A percentile compares a stretch with the other conserved stretches of the same genome.
These are phyloP conservation scores for Danielozyma ontarioensis DNA, from an alignment of 805 yeast genomes.

Conservation along the genomic window DNA sequence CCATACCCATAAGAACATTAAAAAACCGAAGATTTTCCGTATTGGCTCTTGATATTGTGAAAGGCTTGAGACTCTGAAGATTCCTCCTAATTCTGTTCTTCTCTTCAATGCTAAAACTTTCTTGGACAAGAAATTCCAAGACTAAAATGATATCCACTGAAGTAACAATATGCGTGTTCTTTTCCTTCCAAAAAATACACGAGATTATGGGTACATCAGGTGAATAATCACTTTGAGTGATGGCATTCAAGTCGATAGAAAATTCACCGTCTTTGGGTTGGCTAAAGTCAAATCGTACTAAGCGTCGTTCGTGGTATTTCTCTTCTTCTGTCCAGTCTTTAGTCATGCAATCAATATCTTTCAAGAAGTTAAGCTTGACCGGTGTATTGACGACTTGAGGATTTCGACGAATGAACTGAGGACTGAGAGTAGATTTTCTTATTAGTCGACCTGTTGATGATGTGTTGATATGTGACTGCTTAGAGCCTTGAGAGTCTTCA, in stretches of 20 bases:
- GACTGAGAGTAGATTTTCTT: constrained; percentile 20
- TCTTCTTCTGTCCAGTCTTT: constrained; percentile 46
- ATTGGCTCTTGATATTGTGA: constrained; percentile 49
- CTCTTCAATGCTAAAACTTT: constrained; percentile 57
- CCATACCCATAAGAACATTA: constrained; percentile 51
- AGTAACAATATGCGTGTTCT: constrained; percentile 47
- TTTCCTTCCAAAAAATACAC: constrained; percentile 55
- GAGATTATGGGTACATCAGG: constrained; percentile 44
- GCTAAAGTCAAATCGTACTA: constrained; percentile 41
- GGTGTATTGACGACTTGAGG: constrained; percentile 19
- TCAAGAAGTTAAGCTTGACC: constrained; percentile 20
- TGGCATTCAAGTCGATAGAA: constrained; percentile 32
- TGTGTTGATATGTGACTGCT: too few relatives aligned
- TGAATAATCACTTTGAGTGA: constrained; percentile 29
- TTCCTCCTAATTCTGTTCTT: constrained; percentile 66
- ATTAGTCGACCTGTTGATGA: too few relatives aligned
- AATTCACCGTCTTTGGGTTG: constrained; percentile 29
- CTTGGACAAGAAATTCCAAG: constrained; percentile 52
- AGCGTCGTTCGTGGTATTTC: constrained; percentile 35
- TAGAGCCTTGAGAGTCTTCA: too few relatives aligned
- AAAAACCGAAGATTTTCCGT: constrained; percentile 21
- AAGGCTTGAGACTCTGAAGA: constrained; percentile 57
- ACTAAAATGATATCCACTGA: constrained; percentile 59
- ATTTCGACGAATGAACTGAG: constrained; percentile 14
- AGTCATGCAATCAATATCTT: constrained; percentile 32